A percentile compares a stretch with the other conserved stretches of the same genome.
Evolutionary conservation across 768 basidiomycete genomes (phyloP).

Genomic region (Lepiota brunneoincarnata): DNA sequence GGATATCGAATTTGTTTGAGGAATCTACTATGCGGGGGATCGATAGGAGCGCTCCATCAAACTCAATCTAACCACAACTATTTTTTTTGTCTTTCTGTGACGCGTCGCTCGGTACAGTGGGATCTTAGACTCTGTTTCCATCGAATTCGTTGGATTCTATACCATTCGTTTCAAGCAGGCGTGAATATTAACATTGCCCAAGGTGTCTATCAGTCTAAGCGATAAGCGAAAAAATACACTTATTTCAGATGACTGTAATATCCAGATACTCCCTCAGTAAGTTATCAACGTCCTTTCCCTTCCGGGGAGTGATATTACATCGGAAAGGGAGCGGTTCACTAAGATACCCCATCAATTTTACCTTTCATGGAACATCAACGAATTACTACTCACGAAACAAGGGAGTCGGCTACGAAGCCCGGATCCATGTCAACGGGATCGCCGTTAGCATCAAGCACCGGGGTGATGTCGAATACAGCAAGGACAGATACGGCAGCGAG

Average conservation of each 20-base stretch:
- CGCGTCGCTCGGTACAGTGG: too few relatives aligned
- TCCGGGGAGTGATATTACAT: too few relatives aligned
- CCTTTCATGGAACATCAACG: not conserved
- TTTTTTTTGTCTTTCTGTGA: too few relatives aligned
- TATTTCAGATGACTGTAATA: not conserved
- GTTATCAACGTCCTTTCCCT: not conserved
- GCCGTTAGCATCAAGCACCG: conserved; percentile 16
- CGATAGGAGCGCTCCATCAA: too few relatives aligned
- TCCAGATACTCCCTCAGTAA: not conserved
- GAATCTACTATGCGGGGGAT: not conserved
- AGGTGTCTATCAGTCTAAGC: too few relatives aligned
- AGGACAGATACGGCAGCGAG: conserved; percentile 17
- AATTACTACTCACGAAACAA: not conserved
- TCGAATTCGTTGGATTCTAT: too few relatives aligned
- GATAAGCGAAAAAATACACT: too few relatives aligned
- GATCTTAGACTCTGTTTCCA: too few relatives aligned
- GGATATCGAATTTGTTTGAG: not conserved
- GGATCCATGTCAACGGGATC: conserved; percentile 10
- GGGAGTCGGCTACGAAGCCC: not conserved
- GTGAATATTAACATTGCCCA: too few relatives aligned
- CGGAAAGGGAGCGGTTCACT: not conserved
- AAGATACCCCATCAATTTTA: not conserved
- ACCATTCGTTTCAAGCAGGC: too few relatives aligned
- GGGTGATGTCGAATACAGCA: conserved; percentile 18
- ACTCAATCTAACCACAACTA: too few relatives aligned